phyloP scores from a whole-genome alignment of 2,329 filamentous ascomycete species.

The Waltergamsia citrina region DNA sequence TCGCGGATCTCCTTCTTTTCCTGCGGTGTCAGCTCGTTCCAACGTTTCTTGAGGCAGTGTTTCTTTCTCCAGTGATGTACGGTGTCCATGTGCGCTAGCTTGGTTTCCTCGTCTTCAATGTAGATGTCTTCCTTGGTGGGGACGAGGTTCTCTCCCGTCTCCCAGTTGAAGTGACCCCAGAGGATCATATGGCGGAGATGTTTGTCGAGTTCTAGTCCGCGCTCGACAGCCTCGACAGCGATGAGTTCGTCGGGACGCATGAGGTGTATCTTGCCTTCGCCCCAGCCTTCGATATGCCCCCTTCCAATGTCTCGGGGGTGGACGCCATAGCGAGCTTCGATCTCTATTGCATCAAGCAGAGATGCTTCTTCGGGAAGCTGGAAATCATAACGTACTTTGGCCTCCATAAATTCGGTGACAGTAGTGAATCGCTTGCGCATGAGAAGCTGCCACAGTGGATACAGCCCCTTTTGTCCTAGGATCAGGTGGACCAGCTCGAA shows the following conservation, averaged over 20 bases:
- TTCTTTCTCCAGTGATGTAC: slow-evolving; percentile 30
- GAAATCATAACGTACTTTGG: slow-evolving; percentile 50
- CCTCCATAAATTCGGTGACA: slow-evolving; percentile 40
- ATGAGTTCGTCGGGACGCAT: slow-evolving; percentile 49
- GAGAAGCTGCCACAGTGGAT: slow-evolving; percentile 50
- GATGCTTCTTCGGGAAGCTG: slow-evolving; percentile 17
- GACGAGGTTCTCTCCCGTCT: slow-evolving; percentile 38
- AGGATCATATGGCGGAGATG: slow-evolving; percentile 47
- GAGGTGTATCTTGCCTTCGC: slow-evolving; percentile 32
- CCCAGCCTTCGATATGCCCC: slow-evolving; percentile 48
- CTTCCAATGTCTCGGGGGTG: slow-evolving; percentile 40
- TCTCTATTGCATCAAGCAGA: neutral
- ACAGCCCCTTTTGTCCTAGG: slow-evolving; percentile 47
- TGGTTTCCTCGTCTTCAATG: slow-evolving; percentile 35
- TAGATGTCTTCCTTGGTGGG: slow-evolving; percentile 41
- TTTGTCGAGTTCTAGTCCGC: slow-evolving; percentile 42
- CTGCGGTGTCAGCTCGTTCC: slow-evolving; percentile 22
- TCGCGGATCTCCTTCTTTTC: slow-evolving; percentile 27
- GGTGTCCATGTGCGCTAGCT: slow-evolving; percentile 20
- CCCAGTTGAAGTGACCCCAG: slow-evolving; percentile 52
- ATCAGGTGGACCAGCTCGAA: slow-evolving; percentile 45
- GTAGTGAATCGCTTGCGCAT: slow-evolving; percentile 41
- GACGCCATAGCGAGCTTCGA: slow-evolving; percentile 35
- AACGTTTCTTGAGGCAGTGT: slow-evolving; percentile 35
- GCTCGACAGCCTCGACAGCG: slow-evolving; percentile 40